Conservation (phyloP, 345 rosid species). For the Euphorbia pulcherrima region DNA sequence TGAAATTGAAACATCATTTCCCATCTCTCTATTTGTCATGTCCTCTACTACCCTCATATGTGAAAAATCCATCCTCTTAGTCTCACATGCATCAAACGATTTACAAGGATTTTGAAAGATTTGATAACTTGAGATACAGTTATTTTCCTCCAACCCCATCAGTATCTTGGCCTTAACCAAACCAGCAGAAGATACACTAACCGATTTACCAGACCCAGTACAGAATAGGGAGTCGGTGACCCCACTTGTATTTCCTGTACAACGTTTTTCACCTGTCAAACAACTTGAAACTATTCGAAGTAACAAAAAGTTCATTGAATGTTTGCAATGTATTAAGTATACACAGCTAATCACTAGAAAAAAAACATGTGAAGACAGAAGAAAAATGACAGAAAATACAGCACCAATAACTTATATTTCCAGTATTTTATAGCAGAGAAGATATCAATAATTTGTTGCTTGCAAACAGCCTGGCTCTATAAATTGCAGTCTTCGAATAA, state of each 20-base stretch:
- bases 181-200: conserved; percentile 61
- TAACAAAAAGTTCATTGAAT: not conserved
- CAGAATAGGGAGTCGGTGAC: conserved; percentile 52
- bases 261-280: conserved; percentile 35
- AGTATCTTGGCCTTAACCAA: conserved; percentile 62
- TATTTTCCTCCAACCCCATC: conserved; percentile 57
- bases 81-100: conserved; percentile 20
- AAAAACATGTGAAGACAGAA: not conserved
- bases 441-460: no score
- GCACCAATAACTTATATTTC: not conserved
- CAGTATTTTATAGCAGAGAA: not conserved
- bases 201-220: conserved; percentile 72
- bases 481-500: not conserved
- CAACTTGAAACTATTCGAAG: not conserved
- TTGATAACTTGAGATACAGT: conserved; percentile 22
- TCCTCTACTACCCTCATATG: conserved; percentile 21
- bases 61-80: conserved; percentile 21
- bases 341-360: not conserved
- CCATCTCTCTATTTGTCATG: conserved; percentile 16
- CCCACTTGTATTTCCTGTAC: conserved; percentile 21
- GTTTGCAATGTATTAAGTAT: not conserved
- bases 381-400: not conserved
- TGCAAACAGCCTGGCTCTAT: not conserved
- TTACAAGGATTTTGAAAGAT: conserved; percentile 33
- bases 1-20: conserved; percentile 24